These are phyloP conservation scores for Fusarium solani-melongenae DNA, from an alignment of 2,329 filamentous ascomycete genomes.

Conservation along the genomic window DNA sequence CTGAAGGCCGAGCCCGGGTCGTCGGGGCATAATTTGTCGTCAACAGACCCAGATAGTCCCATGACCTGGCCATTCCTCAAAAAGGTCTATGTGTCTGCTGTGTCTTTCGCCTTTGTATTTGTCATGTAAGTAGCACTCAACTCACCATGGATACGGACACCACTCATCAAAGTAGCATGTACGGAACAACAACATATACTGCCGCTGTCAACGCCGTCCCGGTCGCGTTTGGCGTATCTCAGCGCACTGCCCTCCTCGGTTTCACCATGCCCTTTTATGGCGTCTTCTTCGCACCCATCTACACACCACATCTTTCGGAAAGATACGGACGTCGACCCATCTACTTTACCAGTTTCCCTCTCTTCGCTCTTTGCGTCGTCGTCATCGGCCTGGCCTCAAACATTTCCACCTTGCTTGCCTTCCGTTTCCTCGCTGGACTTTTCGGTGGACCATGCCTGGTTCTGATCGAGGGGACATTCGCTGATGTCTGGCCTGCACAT, in stretches of 20 bases:
- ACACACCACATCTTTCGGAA: slow-evolving; percentile 11
- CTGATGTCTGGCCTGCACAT: slow-evolving; percentile 8
- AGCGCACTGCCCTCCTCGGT: slow-evolving; percentile 7
- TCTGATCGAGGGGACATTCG: slow-evolving; percentile 13
- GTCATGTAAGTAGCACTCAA: not conserved
- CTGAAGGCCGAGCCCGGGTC: not conserved
- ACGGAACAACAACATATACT: slow-evolving; percentile 14
- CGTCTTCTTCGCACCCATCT: slow-evolving; percentile 8
- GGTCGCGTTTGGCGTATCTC: slow-evolving; percentile 5
- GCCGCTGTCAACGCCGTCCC: slow-evolving; percentile 4
- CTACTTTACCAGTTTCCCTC: slow-evolving; percentile 8
- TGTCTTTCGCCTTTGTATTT: slow-evolving; percentile 5
- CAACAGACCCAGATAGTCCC: slow-evolving; percentile 8
- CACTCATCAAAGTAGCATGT: not conserved
- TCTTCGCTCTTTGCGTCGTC: slow-evolving; percentile 13
- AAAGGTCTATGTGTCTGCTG: slow-evolving; percentile 6
- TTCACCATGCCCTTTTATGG: slow-evolving; percentile 13
- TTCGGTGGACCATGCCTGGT: slow-evolving; percentile 10
- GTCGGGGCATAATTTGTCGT: not conserved
- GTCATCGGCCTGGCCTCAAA: slow-evolving; percentile 11
- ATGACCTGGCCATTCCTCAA: slow-evolving; percentile 6
- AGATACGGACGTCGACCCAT: slow-evolving; percentile 9
- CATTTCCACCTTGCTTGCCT: slow-evolving; percentile 12
- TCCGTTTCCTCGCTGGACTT: slow-evolving; percentile 7
- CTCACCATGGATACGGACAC: not conserved